Evolutionary conservation across 2,329 filamentous ascomycete species (phyloP).

Genomic region (Alternaria panax): DNA sequence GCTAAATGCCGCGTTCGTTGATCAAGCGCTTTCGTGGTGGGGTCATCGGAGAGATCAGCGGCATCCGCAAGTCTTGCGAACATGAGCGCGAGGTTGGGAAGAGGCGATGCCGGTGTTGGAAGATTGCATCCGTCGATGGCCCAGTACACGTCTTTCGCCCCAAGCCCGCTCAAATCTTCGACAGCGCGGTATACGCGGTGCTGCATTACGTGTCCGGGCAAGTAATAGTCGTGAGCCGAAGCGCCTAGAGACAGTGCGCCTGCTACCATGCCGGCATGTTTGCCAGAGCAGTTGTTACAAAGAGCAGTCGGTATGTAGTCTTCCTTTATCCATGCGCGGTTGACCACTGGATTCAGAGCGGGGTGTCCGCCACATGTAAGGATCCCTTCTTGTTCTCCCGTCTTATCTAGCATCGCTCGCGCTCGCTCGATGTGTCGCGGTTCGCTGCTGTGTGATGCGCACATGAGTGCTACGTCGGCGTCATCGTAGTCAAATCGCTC

Average conservation of each 20-base stretch:
- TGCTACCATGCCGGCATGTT: conserved; percentile 59
- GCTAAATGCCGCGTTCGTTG: not conserved
- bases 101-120: not conserved
- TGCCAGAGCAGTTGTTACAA: conserved; percentile 59
- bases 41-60: not conserved
- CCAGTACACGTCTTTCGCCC: not conserved
- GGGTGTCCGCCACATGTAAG: not conserved
- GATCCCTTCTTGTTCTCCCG: not conserved
- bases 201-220: conserved; percentile 34
- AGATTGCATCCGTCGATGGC: conserved; percentile 3
- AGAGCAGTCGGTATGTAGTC: conserved; percentile 51
- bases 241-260: conserved; percentile 51
- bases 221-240: not conserved
- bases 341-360: conserved; percentile 30
- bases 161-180: conserved; percentile 20
- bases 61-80: conserved; percentile 3
- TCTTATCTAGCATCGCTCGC: not conserved
- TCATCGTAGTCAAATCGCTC: not conserved
- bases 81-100: conserved; percentile 1
- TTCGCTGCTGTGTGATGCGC: conserved; percentile 3
- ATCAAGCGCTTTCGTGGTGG: not conserved
- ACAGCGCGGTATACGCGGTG: conserved; percentile 48
- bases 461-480: conserved; percentile 4
- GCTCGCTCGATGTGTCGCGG: not conserved
- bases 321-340: conserved; percentile 51